Conservation (phyloP, 2,329 filamentous ascomycete genomes). For the Eurotiales sp. region DNA sequence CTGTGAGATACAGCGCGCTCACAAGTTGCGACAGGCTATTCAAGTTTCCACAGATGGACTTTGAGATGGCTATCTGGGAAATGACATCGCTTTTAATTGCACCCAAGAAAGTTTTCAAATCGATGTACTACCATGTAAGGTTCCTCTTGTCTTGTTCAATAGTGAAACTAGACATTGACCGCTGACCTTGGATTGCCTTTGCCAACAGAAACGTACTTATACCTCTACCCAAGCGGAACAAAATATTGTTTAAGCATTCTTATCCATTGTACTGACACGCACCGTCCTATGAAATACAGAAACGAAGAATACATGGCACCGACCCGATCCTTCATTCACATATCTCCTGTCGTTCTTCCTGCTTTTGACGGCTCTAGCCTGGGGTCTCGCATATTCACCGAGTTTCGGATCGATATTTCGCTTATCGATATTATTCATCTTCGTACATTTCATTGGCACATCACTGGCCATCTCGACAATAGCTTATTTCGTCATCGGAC, state of each 20-base stretch:
- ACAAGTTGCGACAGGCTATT: slow-evolving; percentile 47
- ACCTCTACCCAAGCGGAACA: neutral
- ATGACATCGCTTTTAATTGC: slow-evolving; percentile 66
- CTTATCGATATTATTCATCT: slow-evolving; percentile 48
- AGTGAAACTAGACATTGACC: neutral
- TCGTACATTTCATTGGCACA: slow-evolving; percentile 59
- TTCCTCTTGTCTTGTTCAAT: slow-evolving; percentile 4
- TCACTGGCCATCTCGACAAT: slow-evolving; percentile 58
- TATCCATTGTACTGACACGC: neutral
- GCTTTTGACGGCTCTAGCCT: slow-evolving; percentile 49
- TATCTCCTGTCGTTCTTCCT: slow-evolving; percentile 67
- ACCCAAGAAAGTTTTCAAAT: slow-evolving; percentile 67
- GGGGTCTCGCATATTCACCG: slow-evolving; percentile 56
- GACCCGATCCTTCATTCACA: slow-evolving; percentile 66
- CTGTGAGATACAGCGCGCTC: slow-evolving; percentile 5
- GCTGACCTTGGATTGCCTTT: neutral
- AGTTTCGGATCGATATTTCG: slow-evolving; percentile 45
- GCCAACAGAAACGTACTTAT: slow-evolving; percentile 13
- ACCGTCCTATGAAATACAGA: slow-evolving; percentile 38
- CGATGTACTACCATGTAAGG: slow-evolving; percentile 66
- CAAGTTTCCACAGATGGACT: slow-evolving; percentile 72
- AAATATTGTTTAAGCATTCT: neutral
- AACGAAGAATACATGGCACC: slow-evolving; percentile 68
- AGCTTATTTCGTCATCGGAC: slow-evolving; percentile 62
- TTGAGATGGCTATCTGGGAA: slow-evolving; percentile 70